A percentile compares a stretch with the other conserved stretches of the same genome.
These are phyloP conservation scores for Irpex sp. DNA, from an alignment of 1,284 basidiomycete genomes.

Conservation along the genomic window DNA sequence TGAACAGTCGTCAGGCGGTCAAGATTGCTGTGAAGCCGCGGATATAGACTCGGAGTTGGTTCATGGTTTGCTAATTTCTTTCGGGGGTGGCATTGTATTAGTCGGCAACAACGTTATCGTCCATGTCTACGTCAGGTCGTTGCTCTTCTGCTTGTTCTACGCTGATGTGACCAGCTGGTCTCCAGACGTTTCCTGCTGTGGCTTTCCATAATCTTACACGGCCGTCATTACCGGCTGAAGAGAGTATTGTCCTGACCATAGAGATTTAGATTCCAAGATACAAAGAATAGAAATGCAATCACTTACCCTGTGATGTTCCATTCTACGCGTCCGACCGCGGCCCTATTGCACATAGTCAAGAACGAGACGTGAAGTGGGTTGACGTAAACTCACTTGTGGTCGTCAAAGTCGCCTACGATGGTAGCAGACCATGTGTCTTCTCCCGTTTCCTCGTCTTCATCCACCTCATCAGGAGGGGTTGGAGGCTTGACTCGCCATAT, in stretches of 20 bases:
- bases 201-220: conserved; percentile 88
- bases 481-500: conserved; percentile 81
- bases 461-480: conserved; percentile 24
- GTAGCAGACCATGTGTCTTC: conserved; percentile 68
- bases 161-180: conserved; percentile 72
- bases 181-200: conserved; percentile 70
- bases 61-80: no score
- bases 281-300: conserved; percentile 19
- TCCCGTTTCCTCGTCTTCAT: conserved; percentile 35
- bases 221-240: conserved; percentile 88
- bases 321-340: conserved; percentile 69
- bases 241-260: conserved; percentile 71
- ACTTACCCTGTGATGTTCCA: conserved; percentile 87
- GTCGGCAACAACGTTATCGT: conserved; percentile 27
- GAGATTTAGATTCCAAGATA: not conserved
- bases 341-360: conserved; percentile 32
- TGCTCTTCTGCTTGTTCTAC: conserved; percentile 69
- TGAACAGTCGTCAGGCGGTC: conserved; percentile 68
- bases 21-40: conserved; percentile 63
- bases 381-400: conserved; percentile 58
- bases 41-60: not conserved
- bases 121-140: conserved; percentile 39
- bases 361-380: not conserved
- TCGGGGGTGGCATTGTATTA: not conserved
- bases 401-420: conserved; percentile 82